These are phyloP conservation scores for Dendrocalamus latiflorus DNA, from an alignment of 202 grass and related monocot species.

Conservation along the genomic window DNA sequence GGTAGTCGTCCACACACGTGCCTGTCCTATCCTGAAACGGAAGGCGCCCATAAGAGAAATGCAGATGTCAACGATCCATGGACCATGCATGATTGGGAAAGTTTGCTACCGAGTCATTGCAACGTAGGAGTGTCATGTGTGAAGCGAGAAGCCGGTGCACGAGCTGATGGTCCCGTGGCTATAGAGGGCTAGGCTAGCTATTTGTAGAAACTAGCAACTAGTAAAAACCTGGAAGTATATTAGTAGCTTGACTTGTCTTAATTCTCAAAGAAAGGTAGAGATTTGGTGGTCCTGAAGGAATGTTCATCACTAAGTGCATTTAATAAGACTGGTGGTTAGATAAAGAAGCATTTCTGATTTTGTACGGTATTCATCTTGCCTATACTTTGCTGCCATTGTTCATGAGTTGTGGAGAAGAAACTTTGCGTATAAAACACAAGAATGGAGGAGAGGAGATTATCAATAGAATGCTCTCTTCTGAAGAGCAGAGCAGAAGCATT, in stretches of 20 bases:
- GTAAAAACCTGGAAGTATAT: background rate
- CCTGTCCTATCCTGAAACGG: constrained; percentile 15
- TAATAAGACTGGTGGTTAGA: constrained; percentile 29
- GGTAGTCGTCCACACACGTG: background rate
- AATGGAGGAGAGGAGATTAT: background rate
- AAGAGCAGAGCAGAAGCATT: background rate
- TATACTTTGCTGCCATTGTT: background rate
- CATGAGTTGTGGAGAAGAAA: background rate
- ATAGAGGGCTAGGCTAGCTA: background rate
- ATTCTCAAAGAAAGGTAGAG: background rate
- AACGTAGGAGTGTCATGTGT: background rate
- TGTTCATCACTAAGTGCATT: constrained; percentile 2
- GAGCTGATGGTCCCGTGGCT: constrained; percentile 35
- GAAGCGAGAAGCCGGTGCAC: background rate
- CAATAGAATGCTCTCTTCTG: background rate
- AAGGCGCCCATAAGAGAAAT: background rate
- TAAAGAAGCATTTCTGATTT: background rate
- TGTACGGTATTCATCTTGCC: background rate
- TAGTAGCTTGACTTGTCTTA: background rate
- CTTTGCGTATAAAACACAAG: background rate
- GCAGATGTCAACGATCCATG: constrained; percentile 3
- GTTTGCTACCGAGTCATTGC: no score
- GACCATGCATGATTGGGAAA: background rate
- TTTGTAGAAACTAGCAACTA: background rate
- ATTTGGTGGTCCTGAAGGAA: constrained; percentile 42